These are phyloP conservation scores for Sporisorium exsertum DNA, from an alignment of 1,284 basidiomycete genomes.

Conservation along the genomic window DNA sequence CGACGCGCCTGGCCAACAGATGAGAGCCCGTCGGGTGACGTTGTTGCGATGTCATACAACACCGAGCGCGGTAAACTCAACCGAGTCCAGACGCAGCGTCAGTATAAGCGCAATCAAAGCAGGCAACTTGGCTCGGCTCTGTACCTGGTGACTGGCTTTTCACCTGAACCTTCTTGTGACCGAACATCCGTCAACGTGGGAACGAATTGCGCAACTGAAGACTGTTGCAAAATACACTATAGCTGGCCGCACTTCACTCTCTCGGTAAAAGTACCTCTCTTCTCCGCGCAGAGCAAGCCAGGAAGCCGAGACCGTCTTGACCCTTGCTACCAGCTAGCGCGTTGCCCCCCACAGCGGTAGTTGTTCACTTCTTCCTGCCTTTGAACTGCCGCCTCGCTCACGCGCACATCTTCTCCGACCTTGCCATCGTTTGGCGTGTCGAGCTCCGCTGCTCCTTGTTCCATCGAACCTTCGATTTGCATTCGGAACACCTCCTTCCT, in stretches of 20 bases:
- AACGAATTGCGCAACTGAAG: neutral
- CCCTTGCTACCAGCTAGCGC: neutral
- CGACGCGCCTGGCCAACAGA: neutral
- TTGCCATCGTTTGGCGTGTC: neutral
- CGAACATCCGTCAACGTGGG: neutral
- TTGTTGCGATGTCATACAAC: constrained; percentile 15
- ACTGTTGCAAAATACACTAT: neutral
- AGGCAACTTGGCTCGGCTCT: neutral
- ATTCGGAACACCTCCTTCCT: constrained; percentile 35
- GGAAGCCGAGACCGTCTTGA: constrained; percentile 1
- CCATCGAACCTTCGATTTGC: constrained; percentile 36
- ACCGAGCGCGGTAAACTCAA: constrained; percentile 8
- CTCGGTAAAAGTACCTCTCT: neutral
- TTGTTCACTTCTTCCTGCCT: neutral
- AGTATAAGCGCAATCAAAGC: neutral
- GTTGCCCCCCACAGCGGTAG: neutral
- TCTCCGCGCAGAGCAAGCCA: neutral
- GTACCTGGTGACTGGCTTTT: neutral
- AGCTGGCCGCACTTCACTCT: neutral
- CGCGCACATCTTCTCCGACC: constrained; percentile 3
- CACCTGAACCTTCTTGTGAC: neutral
- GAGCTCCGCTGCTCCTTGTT: constrained; percentile 25
- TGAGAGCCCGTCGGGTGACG: constrained; percentile 19
- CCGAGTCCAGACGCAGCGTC: neutral
- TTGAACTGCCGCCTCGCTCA: neutral